Conservation (phyloP, 2,329 filamentous ascomycete genomes). For the Penicillium sp. region DNA sequence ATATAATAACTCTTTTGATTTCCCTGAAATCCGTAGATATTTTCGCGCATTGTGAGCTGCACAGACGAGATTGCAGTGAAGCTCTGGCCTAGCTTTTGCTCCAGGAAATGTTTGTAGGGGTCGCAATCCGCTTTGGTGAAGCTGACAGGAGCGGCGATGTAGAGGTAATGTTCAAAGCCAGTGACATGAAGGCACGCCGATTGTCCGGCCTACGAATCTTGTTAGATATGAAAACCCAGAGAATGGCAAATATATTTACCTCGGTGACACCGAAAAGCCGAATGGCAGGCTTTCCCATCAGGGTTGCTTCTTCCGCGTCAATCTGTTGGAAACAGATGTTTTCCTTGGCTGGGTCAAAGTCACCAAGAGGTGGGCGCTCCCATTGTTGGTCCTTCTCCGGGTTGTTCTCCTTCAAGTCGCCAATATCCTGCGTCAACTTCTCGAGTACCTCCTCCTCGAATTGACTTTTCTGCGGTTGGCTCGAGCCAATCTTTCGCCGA, state of each 20-base stretch:
- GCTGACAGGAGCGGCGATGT: conserved; percentile 78
- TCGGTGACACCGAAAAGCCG: conserved; percentile 93
- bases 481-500: conserved; percentile 62
- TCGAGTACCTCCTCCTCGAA: conserved; percentile 94
- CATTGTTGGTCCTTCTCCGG: conserved; percentile 92
- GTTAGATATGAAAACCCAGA: conserved; percentile 9
- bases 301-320: conserved; percentile 83
- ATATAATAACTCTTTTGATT: conserved; percentile 89
- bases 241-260: conserved; percentile 40
- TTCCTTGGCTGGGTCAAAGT: conserved; percentile 63
- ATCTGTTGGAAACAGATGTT: conserved; percentile 91
- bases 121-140: conserved; percentile 78
- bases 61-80: conserved; percentile 76
- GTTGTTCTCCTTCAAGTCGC: conserved; percentile 78
- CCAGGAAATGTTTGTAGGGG: conserved; percentile 75
- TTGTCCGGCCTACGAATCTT: conserved; percentile 59
- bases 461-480: conserved; percentile 71
- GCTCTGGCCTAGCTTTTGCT: conserved; percentile 71
- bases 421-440: conserved; percentile 93
- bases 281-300: conserved; percentile 72
- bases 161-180: conserved; percentile 94
- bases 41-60: conserved; percentile 78
- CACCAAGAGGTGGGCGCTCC: conserved; percentile 63
- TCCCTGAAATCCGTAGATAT: conserved; percentile 90
- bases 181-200: conserved; percentile 94